Base-by-base conservation (phyloP, 352 stramenopile species). In the Globisporangium alternatum region DNA sequence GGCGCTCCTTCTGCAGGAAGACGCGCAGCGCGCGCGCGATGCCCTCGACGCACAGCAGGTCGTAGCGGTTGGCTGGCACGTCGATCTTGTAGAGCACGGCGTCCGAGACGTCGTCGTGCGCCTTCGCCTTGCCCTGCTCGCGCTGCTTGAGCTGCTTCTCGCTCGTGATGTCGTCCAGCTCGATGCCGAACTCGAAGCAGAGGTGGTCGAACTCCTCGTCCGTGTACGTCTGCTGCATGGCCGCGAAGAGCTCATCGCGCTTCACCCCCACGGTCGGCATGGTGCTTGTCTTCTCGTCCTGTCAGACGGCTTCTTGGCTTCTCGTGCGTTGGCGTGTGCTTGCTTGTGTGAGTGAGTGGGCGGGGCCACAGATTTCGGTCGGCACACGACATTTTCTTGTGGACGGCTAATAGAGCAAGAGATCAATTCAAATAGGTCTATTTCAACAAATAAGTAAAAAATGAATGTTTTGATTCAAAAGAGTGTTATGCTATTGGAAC, bases 141-240 rank as follows among this genome's bases (percentile, higher is more conserved):
- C 87, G 81, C 72, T 93, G 76, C 69, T 93, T 94, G 67, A 96
- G 86, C 74, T 91, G 80, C 56, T 86, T 87, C 67, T 93, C 86
- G 70, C 81, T 93, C 71, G 88, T 96, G 59, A 97, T 88, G 67
- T 96, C 86, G 70, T 96, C 88, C 64, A 99, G 79, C 74, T 99
- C 98, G 64, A 99, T 98, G 60, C 98, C 98, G 72, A 99, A 99
- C 84, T 99, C 97, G 77, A 99, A 99, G 82, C 97, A 99, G 21
- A 99, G 86, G 65, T 99, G 89, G 70, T 99, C 97, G 79, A 99
- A 99, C 74, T 99, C 97, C 62, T 99, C 89, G 73, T 97, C 95
- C 55, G 97, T 99, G 88, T 98, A 99, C 52, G 77, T 93, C 76
- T 98, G 88, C 66, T 96, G 96, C 66, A 99, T 86, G 74, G 97